These are phyloP conservation scores for Aspergillus pseudotamarii DNA, from an alignment of 2,329 filamentous ascomycete species.

Conservation along the genomic window DNA sequence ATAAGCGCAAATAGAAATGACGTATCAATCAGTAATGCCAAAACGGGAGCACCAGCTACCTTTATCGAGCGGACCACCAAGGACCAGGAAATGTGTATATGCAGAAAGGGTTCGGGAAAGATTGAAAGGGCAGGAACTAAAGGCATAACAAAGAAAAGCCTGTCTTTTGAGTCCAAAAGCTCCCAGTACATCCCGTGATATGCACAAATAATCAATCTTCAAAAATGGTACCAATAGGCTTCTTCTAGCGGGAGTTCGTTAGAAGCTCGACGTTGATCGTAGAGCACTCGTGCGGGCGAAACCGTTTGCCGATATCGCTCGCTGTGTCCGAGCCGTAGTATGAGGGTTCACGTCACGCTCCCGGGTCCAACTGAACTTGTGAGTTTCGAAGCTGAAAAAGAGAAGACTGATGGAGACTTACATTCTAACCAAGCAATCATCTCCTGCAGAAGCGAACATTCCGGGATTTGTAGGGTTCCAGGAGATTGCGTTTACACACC, in stretches of 20 bases:
- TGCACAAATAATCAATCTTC: slow-evolving; percentile 4
- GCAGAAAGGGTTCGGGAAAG: slow-evolving; percentile 15
- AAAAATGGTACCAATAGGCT: neutral
- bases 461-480: slow-evolving; percentile 85
- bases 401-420: slow-evolving; percentile 53
- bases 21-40: slow-evolving; percentile 24
- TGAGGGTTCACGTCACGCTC: slow-evolving; percentile 33
- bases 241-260: slow-evolving; percentile 10
- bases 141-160: neutral
- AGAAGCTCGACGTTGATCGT: slow-evolving; percentile 41
- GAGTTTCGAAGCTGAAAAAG: neutral
- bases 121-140: slow-evolving; percentile 1
- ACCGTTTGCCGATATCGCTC: slow-evolving; percentile 35
- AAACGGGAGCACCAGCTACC: slow-evolving; percentile 28
- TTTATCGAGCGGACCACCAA: slow-evolving; percentile 26
- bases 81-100: slow-evolving; percentile 24
- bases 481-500: slow-evolving; percentile 80
- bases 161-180: slow-evolving; percentile 19
- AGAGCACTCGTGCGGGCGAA: slow-evolving; percentile 45
- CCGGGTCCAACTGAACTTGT: slow-evolving; percentile 36
- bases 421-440: slow-evolving; percentile 85
- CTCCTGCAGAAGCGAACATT: slow-evolving; percentile 88
- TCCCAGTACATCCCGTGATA: slow-evolving; percentile 14
- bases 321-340: slow-evolving; percentile 29
- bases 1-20: slow-evolving; percentile 12